These are phyloP conservation scores for Oxalis stricta DNA, from an alignment of 441 rosid species.

Conservation along the genomic window DNA sequence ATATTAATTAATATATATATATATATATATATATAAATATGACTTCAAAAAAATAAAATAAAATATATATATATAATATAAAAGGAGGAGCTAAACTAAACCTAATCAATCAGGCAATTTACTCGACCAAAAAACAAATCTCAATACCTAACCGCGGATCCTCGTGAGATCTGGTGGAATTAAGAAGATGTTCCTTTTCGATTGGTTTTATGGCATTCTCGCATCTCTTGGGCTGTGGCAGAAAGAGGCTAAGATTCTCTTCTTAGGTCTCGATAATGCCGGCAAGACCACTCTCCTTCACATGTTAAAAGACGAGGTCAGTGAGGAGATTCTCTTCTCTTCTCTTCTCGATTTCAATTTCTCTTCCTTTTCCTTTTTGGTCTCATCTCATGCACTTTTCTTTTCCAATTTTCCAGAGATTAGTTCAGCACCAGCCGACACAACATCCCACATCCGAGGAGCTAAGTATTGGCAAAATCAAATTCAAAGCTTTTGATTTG, in stretches of 20 bases:
- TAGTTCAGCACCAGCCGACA: conserved; percentile 25
- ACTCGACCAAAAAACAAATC: too few relatives aligned
- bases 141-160: too few relatives aligned
- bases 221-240: conserved; percentile 12
- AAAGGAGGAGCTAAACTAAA: too few relatives aligned
- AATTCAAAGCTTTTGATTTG: conserved; percentile 26
- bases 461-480: conserved; percentile 20
- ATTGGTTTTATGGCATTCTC: conserved; percentile 16
- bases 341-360: too few relatives aligned
- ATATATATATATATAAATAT: too few relatives aligned
- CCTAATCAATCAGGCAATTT: too few relatives aligned
- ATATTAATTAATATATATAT: too few relatives aligned
- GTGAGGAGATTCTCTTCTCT: too few relatives aligned
- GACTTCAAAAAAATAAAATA: too few relatives aligned
- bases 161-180: neutral
- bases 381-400: too few relatives aligned
- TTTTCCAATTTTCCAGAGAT: conserved; percentile 2
- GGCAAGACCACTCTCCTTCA: conserved; percentile 17
- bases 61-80: too few relatives aligned
- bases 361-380: too few relatives aligned
- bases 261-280: conserved; percentile 14
- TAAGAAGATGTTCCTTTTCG: conserved; percentile 10
- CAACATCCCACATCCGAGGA: conserved; percentile 28
- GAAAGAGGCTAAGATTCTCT: conserved; percentile 15
- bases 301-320: conserved; percentile 15